Evolutionary conservation across 176 grass and related monocot species (phyloP), one percentile per base, ranked within the genome.

Genomic region (Tillandsia fasciculata): DNA sequence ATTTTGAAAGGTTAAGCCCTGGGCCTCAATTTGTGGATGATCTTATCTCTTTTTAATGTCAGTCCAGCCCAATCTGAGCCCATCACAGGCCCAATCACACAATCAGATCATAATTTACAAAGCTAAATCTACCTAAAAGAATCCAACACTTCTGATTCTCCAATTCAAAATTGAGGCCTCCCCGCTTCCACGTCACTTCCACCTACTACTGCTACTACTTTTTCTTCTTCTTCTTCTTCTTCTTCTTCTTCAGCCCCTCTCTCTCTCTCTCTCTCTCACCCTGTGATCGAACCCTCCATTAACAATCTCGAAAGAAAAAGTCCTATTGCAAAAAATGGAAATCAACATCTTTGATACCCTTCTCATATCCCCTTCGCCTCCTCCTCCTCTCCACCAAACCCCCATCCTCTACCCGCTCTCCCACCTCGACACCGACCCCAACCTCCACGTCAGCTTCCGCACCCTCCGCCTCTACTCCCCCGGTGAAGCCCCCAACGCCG

Each of bases 401-500:
- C 71, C 29, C 52, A 20, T 61, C 14, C 1, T 68, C 6, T 63
- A 87, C 67, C 79, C 79, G 27, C 82, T 90, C 27, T 87, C 85
- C 48, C 69, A 87, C 67, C 82, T 88, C 65, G 91, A 91, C 67
- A 58, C 66, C 42, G 87, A 90, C 67, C 79, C 76, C 67, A 96
- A 90, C 81, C 71, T 91, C 84, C 74, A 87, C 52, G 57, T 91
- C 77, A 51, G 73, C 51, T 87, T 90, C 76, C 84, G 84, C 71
- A 85, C 84, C 13, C 71, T 96, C 68, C 87, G 87, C 50, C 82
- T 81, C 69, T 79, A 78, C 84, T 14, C 72, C 51, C 26, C 80
- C 49, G 49, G 11, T 53, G 53, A 77, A 53, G 33, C 50, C 81
- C 49, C 52, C 1, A 24, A 67, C 15, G 18, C 22, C 48, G 79